Conservation (phyloP, 495 filamentous ascomycete genomes). For the Staphylotrichum longicolle region DNA sequence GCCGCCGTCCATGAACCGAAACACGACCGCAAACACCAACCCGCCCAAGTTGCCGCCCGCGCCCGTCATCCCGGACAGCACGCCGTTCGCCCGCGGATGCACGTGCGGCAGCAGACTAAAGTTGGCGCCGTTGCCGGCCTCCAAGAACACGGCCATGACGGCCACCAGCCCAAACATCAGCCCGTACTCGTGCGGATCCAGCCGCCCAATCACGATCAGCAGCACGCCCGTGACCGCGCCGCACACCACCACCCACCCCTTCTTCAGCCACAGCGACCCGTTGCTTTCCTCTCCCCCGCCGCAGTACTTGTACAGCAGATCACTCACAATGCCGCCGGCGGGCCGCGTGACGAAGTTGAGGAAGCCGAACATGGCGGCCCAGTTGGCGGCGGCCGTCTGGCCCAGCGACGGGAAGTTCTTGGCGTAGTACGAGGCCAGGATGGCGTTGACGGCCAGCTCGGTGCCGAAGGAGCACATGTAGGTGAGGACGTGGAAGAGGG, state of each 20-base stretch:
- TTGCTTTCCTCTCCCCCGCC: constrained; percentile 33
- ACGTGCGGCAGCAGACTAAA: constrained; percentile 85
- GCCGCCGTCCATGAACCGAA: constrained; percentile 65
- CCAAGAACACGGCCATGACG: constrained; percentile 73
- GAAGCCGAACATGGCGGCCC: constrained; percentile 90
- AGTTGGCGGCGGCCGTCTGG: constrained; percentile 72
- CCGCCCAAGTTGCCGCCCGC: constrained; percentile 81
- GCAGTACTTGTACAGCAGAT: constrained; percentile 63
- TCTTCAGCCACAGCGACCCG: constrained; percentile 67
- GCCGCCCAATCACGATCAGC: constrained; percentile 65
- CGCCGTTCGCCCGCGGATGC: constrained; percentile 63
- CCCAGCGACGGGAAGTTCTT: constrained; percentile 71
- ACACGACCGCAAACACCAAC: constrained; percentile 83
- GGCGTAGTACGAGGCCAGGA: constrained; percentile 76
- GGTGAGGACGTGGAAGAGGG: constrained; percentile 60
- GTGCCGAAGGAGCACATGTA: constrained; percentile 86
- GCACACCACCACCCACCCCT: constrained; percentile 62
- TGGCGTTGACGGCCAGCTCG: constrained; percentile 81
- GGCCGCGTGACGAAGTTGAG: constrained; percentile 78
- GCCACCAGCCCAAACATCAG: constrained; percentile 80
- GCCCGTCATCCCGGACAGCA: constrained; percentile 75
- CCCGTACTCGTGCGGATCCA: constrained; percentile 55
- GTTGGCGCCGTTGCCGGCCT: constrained; percentile 80
- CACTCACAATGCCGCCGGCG: constrained; percentile 67
- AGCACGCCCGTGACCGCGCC: constrained; percentile 66